Conservation (phyloP, 1,284 basidiomycete genomes). For the Termitomyces sp. region DNA sequence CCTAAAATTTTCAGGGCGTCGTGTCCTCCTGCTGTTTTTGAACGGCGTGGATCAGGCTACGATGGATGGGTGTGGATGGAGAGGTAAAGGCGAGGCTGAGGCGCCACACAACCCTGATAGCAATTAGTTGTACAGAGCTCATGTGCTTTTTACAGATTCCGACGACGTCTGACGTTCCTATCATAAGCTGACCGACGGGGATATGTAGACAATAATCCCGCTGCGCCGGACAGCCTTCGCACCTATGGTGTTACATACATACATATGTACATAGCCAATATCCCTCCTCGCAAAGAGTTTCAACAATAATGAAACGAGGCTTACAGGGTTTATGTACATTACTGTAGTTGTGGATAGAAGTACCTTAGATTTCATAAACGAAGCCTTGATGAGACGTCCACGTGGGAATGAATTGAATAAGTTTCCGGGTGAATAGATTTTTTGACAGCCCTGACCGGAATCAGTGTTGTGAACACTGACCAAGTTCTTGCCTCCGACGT, state of each 20-base stretch:
- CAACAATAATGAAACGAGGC: not conserved
- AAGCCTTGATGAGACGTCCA: slow-evolving; percentile 12
- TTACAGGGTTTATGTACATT: not conserved
- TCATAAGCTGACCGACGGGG: not conserved
- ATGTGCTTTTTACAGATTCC: not conserved
- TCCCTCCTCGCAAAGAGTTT: too few relatives aligned
- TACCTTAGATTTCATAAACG: slow-evolving; percentile 1
- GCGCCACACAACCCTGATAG: slow-evolving; percentile 22
- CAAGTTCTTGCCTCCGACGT: slow-evolving; percentile 1
- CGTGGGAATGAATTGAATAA: slow-evolving; percentile 17
- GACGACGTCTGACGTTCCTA: not conserved
- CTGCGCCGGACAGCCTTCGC: not conserved
- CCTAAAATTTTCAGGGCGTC: slow-evolving; percentile 24
- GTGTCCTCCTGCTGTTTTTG: slow-evolving; percentile 10
- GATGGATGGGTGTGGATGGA: slow-evolving; percentile 61
- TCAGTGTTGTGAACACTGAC: slow-evolving; percentile 12
- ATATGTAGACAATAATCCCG: not conserved
- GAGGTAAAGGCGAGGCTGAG: slow-evolving; percentile 86
- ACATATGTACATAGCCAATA: too few relatives aligned
- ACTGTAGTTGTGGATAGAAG: slow-evolving; percentile 1
- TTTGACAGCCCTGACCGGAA: slow-evolving; percentile 13
- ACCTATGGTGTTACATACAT: too few relatives aligned
- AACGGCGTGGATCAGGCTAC: slow-evolving; percentile 16
- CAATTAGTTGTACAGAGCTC: not conserved
- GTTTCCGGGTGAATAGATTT: slow-evolving; percentile 16